Base-by-base conservation (phyloP, 1,139 yeast species). In the Pichia sp. region DNA sequence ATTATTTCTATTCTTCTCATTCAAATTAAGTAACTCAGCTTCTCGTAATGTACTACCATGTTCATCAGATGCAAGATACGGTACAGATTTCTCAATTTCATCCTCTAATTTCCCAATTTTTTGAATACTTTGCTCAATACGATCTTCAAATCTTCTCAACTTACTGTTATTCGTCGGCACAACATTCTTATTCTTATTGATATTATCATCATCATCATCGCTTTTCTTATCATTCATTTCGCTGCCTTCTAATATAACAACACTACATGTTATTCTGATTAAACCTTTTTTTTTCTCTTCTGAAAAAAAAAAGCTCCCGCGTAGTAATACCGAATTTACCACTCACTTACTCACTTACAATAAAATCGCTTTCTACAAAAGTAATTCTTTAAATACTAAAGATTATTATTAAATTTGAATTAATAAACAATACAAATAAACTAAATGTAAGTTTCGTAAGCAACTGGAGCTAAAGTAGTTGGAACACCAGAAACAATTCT, bases 401-500 rank as follows among this genome's bases (percentile, higher is more conserved):
- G n/a, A n/a, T n/a, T n/a, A n/a, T n/a, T n/a, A n/a, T n/a, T n/a
- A n/a, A n/a, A n/a, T n/a, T 28, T 25, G 17, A 30, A 30, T 21
- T 30, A 17, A 32, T 30, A 30, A 30, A 30, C 20, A 17, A 14
- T 30, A 30, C 18, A 21, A 21, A 31, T 41, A 41, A 63, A 64
- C 80, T 86, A 91, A 75, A 91, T 91, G 84, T 81, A 88, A 68
- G 97, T 91, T 80, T 93, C 99, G 83, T 91, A 91, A 68, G 98
- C 83, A 74, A 86, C 91, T 72, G 98, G 97, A 68, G 96, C 93
- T 73, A 91, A 83, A 64, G 96, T 89, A 73, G 89, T 95, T 64
- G 97, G 96, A 62, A 78, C 73, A 56, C 71, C 66, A 53, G 89
- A 67, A 64, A 91, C 83, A 62, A 82, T 72, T 72, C 82, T 85